Conservation (phyloP, 306 rosid genomes). For the Herpetospermum pedunculosum region DNA sequence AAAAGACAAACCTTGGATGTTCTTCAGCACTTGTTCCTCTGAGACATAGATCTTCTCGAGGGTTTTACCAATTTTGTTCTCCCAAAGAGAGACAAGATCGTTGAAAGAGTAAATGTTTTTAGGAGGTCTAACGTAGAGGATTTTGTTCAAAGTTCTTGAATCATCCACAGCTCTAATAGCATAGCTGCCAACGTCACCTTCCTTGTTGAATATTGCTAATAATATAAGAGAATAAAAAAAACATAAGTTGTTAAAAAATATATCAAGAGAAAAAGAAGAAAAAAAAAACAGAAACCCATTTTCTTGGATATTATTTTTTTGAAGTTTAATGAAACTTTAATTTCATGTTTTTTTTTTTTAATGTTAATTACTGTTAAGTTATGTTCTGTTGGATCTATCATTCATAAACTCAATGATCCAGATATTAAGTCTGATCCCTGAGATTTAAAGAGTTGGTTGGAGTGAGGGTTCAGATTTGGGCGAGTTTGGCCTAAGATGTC, state of each 20-base stretch:
- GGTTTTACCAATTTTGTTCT: neutral
- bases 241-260: neutral
- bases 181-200: neutral
- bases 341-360: too few species aligned
- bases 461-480: too few species aligned
- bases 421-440: too few species aligned
- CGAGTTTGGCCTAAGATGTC: too few species aligned
- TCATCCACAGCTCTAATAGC: neutral
- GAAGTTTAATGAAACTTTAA: too few species aligned
- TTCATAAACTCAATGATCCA: too few species aligned
- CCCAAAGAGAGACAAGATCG: neutral
- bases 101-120: neutral
- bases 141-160: neutral
- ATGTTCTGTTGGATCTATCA: too few species aligned
- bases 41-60: neutral
- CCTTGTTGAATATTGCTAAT: neutral
- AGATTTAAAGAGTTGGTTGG: too few species aligned
- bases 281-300: too few species aligned
- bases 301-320: too few species aligned
- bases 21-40: neutral
- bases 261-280: neutral
- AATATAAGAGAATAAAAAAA: neutral
- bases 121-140: neutral
- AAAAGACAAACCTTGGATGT: neutral
- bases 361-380: too few species aligned